Base-by-base conservation (phyloP, 2,329 filamentous ascomycete genomes). In the Dactylellina drechsleri region DNA sequence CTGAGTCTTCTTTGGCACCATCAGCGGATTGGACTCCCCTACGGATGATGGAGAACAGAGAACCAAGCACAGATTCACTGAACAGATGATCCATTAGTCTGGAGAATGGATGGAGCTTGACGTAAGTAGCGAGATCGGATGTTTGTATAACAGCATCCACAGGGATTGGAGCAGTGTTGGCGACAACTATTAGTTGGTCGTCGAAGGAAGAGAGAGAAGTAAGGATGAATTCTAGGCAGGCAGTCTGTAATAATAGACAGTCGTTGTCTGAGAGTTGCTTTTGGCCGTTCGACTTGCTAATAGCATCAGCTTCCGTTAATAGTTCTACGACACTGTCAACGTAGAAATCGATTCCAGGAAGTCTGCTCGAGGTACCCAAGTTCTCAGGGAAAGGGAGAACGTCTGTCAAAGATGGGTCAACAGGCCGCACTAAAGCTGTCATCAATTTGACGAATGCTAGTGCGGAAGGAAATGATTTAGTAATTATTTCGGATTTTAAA, bases 81-180 rank as follows among this genome's bases (percentile, higher is more conserved):
- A 96, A 97, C 82, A 99, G 88, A 93, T 95, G 98, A 80, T 99
- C 95, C 91, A 98, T 97, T 15, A 96, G 90, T 72, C 96, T 89
- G 2, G 92, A 89, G 80, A 98, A 99, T 0, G 96, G 94, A 82
- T 99, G 96, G 62, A 97, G 86, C 23, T 89, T 88, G 71, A 95
- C 89, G 80, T 99, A 99, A 4, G 87, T 86, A 58, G 89, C 88
- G 3, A 98, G 84, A 66, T 91, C 91, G 1, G 90, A 90, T 2
- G 92, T 86, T 49, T 86, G 86, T 77, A 96, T 92, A 15, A 91
- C 87, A 8, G 86, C 83, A 80, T 97, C 93, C 15, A 96, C 89
- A 26, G 87, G 84, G 31, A 96, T 85, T 74, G 87, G 90, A 1
- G 92, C 91, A 79, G 91, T 87, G 81, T 92, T 96, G 45, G 91